A percentile compares a stretch with the other conserved stretches of the same genome.
phyloP scores from a whole-genome alignment of 345 rosid species.

The Arabis alpina region DNA sequence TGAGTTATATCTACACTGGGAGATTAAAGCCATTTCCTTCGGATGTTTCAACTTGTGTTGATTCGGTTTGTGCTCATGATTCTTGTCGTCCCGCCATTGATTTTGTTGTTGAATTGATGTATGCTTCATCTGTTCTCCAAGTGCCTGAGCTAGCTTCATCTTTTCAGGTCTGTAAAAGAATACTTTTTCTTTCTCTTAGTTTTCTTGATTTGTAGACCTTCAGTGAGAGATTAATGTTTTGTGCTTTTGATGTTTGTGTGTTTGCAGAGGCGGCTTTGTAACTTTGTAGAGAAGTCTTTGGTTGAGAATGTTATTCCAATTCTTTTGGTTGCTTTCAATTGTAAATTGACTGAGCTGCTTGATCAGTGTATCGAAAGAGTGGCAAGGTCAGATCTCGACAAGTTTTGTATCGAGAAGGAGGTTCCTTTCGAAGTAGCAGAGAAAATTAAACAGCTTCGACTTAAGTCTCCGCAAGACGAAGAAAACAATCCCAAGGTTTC shows the following conservation, averaged over 20 bases:
- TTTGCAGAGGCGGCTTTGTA: conserved; percentile 82
- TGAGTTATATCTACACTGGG: conserved; percentile 89
- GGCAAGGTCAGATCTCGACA: conserved; percentile 81
- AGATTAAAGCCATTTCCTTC: conserved; percentile 75
- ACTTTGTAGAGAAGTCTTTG: conserved; percentile 74
- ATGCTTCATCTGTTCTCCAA: conserved; percentile 78
- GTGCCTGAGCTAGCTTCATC: conserved; percentile 84
- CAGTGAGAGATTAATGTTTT: conserved; percentile 6
- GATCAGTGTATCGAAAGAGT: conserved; percentile 81
- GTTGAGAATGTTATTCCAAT: conserved; percentile 87
- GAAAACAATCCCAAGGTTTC: conserved; percentile 36
- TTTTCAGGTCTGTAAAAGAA: conserved; percentile 60
- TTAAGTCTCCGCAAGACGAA: conserved; percentile 49
- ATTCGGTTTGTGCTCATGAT: conserved; percentile 70
- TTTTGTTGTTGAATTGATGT: conserved; percentile 84
- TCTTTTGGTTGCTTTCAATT: conserved; percentile 79
- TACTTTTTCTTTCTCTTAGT: neutral
- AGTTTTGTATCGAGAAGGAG: conserved; percentile 74
- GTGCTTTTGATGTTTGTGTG: conserved; percentile 3
- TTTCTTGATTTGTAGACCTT: conserved; percentile 25
- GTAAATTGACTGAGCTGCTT: conserved; percentile 69
- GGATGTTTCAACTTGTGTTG: conserved; percentile 87
- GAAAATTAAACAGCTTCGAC: conserved; percentile 55
- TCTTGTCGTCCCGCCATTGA: conserved; percentile 86
- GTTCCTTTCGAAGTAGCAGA: conserved; percentile 74